phyloP scores from a whole-genome alignment of 768 basidiomycete species.

The Ephemerocybe angulata region DNA sequence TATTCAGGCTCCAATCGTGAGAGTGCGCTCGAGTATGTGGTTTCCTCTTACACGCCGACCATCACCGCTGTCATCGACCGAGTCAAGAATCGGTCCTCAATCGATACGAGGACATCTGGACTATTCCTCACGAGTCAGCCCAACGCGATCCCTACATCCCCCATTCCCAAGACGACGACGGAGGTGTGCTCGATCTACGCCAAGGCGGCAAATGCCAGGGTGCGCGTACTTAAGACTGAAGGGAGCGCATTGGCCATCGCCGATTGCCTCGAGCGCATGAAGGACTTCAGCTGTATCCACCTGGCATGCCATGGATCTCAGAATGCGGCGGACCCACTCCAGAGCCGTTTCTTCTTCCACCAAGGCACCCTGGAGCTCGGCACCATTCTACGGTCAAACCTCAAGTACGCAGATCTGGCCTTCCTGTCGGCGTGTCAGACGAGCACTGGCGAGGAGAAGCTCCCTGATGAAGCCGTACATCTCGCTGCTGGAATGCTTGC shows the following conservation, averaged over 20 bases:
- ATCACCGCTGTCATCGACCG: not conserved
- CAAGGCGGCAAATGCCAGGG: not conserved
- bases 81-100: not conserved
- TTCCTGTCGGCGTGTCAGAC: conserved; percentile 42
- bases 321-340: conserved; percentile 10
- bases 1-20: not conserved
- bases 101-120: not conserved
- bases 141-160: not conserved
- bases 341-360: conserved; percentile 5
- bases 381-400: conserved; percentile 13
- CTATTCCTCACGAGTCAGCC: conserved; percentile 1
- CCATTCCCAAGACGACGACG: not conserved
- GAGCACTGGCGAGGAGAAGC: conserved; percentile 22
- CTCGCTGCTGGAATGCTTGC: conserved; percentile 36
- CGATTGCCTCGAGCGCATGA: conserved; percentile 1
- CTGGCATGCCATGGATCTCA: conserved; percentile 29
- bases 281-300: conserved; percentile 21
- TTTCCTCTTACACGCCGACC: conserved; percentile 17
- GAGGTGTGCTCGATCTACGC: not conserved
- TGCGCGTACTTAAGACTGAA: not conserved
- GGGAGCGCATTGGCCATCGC: not conserved
- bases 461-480: conserved; percentile 26
- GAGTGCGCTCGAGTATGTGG: conserved; percentile 4
- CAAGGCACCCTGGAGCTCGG: conserved; percentile 12
- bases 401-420: conserved; percentile 26